phyloP scores from a whole-genome alignment of 2,329 filamentous ascomycete genomes.

The Xylaria sp. region DNA sequence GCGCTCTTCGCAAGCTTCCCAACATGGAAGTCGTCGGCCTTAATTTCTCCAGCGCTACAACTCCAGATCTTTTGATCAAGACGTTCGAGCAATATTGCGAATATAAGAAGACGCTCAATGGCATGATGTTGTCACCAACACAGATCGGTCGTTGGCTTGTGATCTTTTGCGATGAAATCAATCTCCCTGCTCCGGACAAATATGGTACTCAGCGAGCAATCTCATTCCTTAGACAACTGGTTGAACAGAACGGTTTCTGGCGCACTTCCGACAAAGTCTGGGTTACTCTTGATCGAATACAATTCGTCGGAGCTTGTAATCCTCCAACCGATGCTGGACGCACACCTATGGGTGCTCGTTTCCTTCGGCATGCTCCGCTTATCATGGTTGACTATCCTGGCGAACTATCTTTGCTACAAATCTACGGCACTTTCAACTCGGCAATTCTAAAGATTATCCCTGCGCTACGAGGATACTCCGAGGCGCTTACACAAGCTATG shows the following conservation, averaged over 20 bases:
- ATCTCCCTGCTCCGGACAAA: constrained; percentile 95
- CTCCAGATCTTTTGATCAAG: constrained; percentile 96
- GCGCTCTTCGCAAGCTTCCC: constrained; percentile 92
- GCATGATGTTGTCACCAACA: constrained; percentile 92
- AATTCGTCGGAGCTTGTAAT: constrained; percentile 99
- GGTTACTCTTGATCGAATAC: constrained; percentile 97
- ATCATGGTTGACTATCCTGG: constrained; percentile 99
- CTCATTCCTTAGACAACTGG: constrained; percentile 94
- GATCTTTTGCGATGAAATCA: constrained; percentile 99
- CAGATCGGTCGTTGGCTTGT: constrained; percentile 98
- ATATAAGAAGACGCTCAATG: constrained; percentile 98
- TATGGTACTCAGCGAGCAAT: constrained; percentile 98
- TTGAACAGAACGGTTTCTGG: constrained; percentile 99
- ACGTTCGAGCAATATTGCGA: constrained; percentile 99
- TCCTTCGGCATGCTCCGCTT: constrained; percentile 95
- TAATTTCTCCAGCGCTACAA: constrained; percentile 99
- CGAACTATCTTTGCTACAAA: constrained; percentile 92
- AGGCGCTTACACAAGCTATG: constrained; percentile 96
- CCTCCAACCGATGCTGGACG: constrained; percentile 96
- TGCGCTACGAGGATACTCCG: constrained; percentile 91
- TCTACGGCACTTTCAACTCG: constrained; percentile 98
- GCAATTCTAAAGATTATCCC: constrained; percentile 97
- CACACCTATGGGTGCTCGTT: constrained; percentile 91
- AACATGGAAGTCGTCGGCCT: constrained; percentile 99
- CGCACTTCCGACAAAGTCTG: constrained; percentile 95